Evolutionary conservation across 192 early-diverging fungal species (phyloP).

Genomic region (Oehlia diaphana): DNA sequence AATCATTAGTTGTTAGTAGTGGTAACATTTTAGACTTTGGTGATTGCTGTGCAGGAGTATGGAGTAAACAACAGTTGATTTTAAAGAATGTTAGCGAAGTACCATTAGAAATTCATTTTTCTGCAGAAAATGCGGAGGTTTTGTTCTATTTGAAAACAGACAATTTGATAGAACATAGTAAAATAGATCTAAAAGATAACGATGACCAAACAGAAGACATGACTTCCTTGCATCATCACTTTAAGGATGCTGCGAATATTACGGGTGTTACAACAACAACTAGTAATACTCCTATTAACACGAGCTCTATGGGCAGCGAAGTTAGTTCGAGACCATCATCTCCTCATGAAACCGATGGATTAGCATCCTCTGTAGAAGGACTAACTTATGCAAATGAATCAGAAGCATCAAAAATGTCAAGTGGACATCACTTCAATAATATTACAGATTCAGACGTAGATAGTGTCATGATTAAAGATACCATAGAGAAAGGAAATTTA

Average conservation of each 20-base stretch:
- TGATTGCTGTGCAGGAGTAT: conserved; percentile 89
- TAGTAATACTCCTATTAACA: conserved; percentile 34
- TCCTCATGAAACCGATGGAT: conserved; percentile 35
- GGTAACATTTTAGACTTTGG: conserved; percentile 87
- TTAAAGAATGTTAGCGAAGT: conserved; percentile 79
- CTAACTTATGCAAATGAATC: not conserved
- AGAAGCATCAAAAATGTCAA: conserved; percentile 5
- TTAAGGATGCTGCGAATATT: not conserved
- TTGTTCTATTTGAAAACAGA: conserved; percentile 55
- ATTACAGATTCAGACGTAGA: conserved; percentile 16
- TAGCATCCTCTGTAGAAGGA: conserved; percentile 1
- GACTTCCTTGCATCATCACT: not conserved
- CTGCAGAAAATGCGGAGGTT: conserved; percentile 57
- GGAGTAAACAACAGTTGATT: conserved; percentile 76
- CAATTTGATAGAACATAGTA: conserved; percentile 6
- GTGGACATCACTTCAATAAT: not conserved
- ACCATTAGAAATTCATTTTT: conserved; percentile 76
- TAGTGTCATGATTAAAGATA: not conserved
- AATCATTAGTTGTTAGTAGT: conserved; percentile 67
- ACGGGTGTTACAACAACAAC: not conserved
- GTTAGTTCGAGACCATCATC: conserved; percentile 52
- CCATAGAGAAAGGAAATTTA: not conserved
- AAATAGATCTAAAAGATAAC: not conserved
- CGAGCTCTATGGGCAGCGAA: conserved; percentile 40
- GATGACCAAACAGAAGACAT: conserved; percentile 8